phyloP scores from a whole-genome alignment of 1,284 basidiomycete genomes.

The Ustilago loliicola region DNA sequence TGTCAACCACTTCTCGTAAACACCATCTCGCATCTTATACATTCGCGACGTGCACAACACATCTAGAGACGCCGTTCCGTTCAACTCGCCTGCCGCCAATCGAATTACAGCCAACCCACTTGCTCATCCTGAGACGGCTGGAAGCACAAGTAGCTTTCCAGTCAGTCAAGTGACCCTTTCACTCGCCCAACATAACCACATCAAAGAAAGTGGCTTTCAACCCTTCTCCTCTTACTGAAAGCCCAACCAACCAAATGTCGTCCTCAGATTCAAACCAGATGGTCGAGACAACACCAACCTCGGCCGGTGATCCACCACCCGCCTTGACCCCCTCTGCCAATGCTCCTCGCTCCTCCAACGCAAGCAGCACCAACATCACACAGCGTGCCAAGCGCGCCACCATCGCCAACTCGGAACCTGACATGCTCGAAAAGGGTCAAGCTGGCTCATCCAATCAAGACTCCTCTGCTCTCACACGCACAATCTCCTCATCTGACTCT shows the following conservation, averaged over 20 bases:
- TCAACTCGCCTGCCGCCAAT: background rate
- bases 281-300: background rate
- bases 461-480: slow-evolving; percentile 31
- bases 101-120: background rate
- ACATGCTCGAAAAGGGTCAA: slow-evolving; percentile 52
- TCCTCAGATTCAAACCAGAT: slow-evolving; percentile 11
- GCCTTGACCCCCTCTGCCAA: slow-evolving; percentile 8
- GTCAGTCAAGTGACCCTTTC: slow-evolving; percentile 8
- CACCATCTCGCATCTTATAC: background rate
- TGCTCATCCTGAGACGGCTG: slow-evolving; percentile 1
- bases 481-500: slow-evolving; percentile 25
- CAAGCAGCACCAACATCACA: slow-evolving; percentile 24
- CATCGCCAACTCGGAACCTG: slow-evolving; percentile 39
- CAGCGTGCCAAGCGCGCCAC: slow-evolving; percentile 51
- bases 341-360: background rate
- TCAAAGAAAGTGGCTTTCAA: slow-evolving; percentile 26
- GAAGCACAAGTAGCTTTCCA: slow-evolving; percentile 5
- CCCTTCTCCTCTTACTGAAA: slow-evolving; percentile 12
- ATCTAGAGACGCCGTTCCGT: background rate
- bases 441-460: slow-evolving; percentile 31
- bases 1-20: background rate
- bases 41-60: background rate
- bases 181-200: slow-evolving; percentile 16
- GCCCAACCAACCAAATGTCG: slow-evolving; percentile 17
- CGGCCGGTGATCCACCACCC: slow-evolving; percentile 5